Evolutionary conservation across 768 basidiomycete genomes (phyloP), one percentile per base, ranked within the genome.

Genomic region (Clavaria fumosa): DNA sequence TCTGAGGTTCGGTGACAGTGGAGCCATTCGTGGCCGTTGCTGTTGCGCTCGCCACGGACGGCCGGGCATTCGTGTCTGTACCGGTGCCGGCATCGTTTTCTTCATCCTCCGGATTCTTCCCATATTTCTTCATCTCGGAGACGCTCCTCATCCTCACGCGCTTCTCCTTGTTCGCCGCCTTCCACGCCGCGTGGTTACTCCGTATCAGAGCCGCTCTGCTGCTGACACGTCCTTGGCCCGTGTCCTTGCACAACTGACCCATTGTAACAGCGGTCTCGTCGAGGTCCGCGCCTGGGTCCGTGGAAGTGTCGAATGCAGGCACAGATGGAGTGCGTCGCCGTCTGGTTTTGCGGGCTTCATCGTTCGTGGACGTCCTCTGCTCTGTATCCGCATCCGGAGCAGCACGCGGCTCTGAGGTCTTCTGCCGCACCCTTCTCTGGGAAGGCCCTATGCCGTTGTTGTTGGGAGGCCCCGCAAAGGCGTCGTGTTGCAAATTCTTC

Each of bases 251-350:
- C 4, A 86, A 62, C 0, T 72, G 55, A 11, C 81, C 79, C 83
- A 86, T 86, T 4, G 82, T 85, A n/a, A 81, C 60, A 5, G 70
- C 60, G 0, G 82, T 85, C n/a, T 83, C 83, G 45, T 86, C 83
- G 33, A 86, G 57, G 23, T 79, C 75, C 49, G 81, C 80, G 15
- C 81, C 81, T 4, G 78, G 75, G 50, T 72, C 69, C 0, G 70
- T 72, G 37, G 66, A 60, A 18, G 66, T 59, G 50, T 76, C 72
- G 43, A 70, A 77, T 1, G 60, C 64, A 11, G 74, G 72, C 5
- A 68, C 57, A 5, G 71, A 67, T 2, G 69, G 66, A 24, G 59
- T 63, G 14, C 69, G 60, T 17, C 53, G 50, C 47, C 62, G 68
- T 32, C 64, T 60, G 20, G 21, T 18, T 22, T 34, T 40, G 21